phyloP scores from a whole-genome alignment of 2,329 filamentous ascomycete genomes.

The Colletotrichum theobromicola region DNA sequence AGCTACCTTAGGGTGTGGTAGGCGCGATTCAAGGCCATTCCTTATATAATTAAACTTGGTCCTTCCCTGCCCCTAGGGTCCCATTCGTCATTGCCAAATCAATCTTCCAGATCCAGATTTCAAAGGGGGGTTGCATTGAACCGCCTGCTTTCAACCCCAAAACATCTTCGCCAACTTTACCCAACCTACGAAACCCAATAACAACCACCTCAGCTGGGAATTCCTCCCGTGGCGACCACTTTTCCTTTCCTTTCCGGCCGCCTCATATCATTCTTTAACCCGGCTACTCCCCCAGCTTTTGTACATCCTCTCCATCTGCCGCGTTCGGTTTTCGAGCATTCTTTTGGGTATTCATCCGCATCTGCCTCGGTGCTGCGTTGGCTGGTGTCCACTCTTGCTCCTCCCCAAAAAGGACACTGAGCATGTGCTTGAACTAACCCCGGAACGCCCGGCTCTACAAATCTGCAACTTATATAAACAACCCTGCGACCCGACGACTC shows the following conservation, averaged over 20 bases:
- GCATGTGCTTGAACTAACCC: slow-evolving; percentile 19
- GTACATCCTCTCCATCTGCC: neutral
- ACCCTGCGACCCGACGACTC: neutral
- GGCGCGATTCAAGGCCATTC: neutral
- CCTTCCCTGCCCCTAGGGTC: neutral
- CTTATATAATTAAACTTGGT: slow-evolving; percentile 3
- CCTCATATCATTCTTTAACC: neutral
- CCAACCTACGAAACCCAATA: neutral
- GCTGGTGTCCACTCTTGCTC: slow-evolving; percentile 16
- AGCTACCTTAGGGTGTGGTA: neutral
- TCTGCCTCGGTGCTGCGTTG: slow-evolving; percentile 11
- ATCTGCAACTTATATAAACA: slow-evolving; percentile 6
- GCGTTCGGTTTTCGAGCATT: neutral
- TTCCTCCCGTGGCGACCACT: neutral
- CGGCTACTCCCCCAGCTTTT: neutral
- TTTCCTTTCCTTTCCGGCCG: neutral
- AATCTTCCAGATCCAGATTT: neutral
- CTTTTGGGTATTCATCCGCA: slow-evolving; percentile 6
- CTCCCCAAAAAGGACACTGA: slow-evolving; percentile 14
- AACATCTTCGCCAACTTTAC: neutral
- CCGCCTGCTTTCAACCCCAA: neutral
- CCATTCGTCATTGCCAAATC: neutral
- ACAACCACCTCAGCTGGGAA: neutral
- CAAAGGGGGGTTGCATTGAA: neutral
- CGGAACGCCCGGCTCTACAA: slow-evolving; percentile 15